Conservation (phyloP, 768 basidiomycete genomes). For the Rubroboletus pulcherrimus region DNA sequence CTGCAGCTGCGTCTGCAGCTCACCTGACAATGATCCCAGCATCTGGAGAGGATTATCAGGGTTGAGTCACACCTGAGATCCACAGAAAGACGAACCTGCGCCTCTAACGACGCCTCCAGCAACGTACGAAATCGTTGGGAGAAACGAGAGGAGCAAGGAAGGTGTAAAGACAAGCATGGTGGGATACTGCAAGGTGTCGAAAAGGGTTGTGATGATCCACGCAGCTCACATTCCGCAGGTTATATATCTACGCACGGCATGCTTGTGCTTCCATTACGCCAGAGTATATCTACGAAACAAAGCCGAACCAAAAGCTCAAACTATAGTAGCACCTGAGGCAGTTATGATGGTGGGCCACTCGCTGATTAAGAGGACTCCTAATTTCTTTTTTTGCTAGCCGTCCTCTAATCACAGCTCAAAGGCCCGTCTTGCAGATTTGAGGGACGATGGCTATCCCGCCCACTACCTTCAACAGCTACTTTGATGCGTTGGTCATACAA, state of each 20-base stretch:
- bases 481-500: too few relatives aligned
- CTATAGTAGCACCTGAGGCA: too few relatives aligned
- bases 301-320: too few relatives aligned
- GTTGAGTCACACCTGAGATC: background rate
- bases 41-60: background rate
- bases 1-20: background rate
- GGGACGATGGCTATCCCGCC: too few relatives aligned
- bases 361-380: too few relatives aligned
- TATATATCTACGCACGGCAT: conserved; percentile 7
- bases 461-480: too few relatives aligned
- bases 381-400: too few relatives aligned
- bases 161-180: conserved; percentile 13
- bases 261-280: background rate
- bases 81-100: conserved; percentile 4
- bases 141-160: conserved; percentile 9
- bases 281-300: too few relatives aligned
- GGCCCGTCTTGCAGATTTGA: too few relatives aligned
- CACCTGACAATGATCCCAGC: background rate
- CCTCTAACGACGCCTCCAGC: conserved; percentile 1
- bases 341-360: too few relatives aligned
- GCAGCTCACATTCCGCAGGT: background rate
- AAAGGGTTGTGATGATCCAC: background rate
- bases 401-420: too few relatives aligned
- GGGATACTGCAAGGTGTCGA: background rate
- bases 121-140: conserved; percentile 8